phyloP scores from a whole-genome alignment of 306 rosid species.

The Acacia crassicarpa region DNA sequence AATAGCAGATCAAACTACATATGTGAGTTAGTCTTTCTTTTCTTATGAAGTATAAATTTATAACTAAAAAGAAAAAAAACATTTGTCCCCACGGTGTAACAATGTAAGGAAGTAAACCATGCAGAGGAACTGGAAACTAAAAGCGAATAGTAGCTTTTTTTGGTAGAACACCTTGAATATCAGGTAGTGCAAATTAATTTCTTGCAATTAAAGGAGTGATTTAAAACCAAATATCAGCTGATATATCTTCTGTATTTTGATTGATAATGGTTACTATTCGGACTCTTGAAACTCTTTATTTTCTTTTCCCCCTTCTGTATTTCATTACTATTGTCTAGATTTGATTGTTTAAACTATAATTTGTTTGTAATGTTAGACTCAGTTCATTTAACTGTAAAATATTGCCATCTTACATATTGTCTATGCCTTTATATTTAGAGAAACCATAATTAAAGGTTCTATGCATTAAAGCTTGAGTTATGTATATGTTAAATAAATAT shows the following conservation, averaged over 20 bases:
- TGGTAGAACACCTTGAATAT: not conserved
- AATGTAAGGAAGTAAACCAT: not conserved
- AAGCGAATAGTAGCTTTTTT: not conserved
- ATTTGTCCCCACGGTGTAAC: not conserved
- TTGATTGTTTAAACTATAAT: not conserved
- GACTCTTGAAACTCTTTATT: not conserved
- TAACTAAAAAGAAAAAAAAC: too few species aligned
- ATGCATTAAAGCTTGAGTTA: not conserved
- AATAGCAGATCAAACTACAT: conserved; percentile 71
- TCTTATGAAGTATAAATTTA: conserved; percentile 1
- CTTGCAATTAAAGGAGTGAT: conserved; percentile 4
- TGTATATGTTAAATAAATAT: not conserved
- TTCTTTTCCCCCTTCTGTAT: not conserved
- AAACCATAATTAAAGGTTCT: not conserved
- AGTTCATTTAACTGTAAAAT: not conserved
- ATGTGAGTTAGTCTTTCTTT: conserved; percentile 53
- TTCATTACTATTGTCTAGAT: not conserved
- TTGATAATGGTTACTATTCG: not conserved
- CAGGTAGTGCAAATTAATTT: not conserved
- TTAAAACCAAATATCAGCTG: conserved; percentile 2
- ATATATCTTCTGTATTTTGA: conserved; percentile 17
- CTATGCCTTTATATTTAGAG: not conserved
- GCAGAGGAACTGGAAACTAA: not conserved
- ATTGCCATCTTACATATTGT: not conserved
- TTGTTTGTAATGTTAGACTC: not conserved